Evolutionary conservation across 177 flowering plant species (phyloP).

Genomic region (Vitis hybrid): DNA sequence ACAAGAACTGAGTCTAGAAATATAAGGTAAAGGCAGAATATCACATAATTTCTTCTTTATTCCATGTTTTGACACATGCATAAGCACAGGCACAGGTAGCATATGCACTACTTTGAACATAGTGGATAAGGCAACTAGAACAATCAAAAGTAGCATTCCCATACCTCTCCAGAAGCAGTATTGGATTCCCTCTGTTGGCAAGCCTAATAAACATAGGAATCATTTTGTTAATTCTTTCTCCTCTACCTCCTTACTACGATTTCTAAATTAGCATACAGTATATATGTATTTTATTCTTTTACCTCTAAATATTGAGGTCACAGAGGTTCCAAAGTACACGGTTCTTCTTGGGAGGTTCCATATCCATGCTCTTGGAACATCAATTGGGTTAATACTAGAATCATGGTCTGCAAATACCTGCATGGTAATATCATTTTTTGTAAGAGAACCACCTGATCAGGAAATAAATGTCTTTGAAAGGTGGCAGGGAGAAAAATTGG

Average conservation of each 20-base stretch:
- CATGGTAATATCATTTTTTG: background rate
- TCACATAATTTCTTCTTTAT: no score
- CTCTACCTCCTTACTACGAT: background rate
- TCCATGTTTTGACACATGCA: no score
- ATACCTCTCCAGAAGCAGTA: constrained; percentile 61
- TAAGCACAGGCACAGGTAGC: no score
- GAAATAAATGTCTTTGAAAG: background rate
- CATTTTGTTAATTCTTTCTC: constrained; percentile 4
- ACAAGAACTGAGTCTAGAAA: background rate
- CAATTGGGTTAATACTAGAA: constrained; percentile 41
- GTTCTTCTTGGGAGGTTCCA: constrained; percentile 46
- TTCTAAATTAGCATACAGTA: background rate
- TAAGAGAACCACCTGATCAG: background rate
- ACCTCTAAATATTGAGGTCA: constrained; percentile 49
- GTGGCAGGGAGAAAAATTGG: background rate
- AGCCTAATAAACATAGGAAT: constrained; percentile 23
- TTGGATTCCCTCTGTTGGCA: constrained; percentile 47
- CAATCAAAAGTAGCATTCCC: background rate
- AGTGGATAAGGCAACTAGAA: no score
- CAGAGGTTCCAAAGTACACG: constrained; percentile 50
- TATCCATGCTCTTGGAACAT: constrained; percentile 47
- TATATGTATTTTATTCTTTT: background rate
- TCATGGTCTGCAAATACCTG: constrained; percentile 55
- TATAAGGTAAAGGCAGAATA: no score
- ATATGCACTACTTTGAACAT: no score